Conservation (phyloP, 352 stramenopile species). For the Globisporangium iwayamae region DNA sequence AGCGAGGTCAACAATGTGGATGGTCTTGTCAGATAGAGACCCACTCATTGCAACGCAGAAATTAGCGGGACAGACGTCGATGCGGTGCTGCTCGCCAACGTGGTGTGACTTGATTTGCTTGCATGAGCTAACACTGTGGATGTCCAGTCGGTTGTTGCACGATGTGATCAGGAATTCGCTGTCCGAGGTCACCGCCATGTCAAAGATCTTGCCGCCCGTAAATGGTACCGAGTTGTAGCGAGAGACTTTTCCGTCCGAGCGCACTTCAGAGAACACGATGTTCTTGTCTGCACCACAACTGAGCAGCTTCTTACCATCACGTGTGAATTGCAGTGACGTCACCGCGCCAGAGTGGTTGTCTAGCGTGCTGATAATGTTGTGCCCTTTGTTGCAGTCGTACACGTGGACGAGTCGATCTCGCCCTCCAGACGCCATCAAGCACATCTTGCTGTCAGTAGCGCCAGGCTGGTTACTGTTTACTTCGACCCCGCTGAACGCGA, state of each 20-base stretch:
- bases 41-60: constrained; percentile 79
- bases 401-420: constrained; percentile 82
- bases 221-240: constrained; percentile 53
- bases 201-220: constrained; percentile 68
- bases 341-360: constrained; percentile 79
- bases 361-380: constrained; percentile 44
- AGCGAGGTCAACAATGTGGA: constrained; percentile 83
- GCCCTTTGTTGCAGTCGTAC: constrained; percentile 51
- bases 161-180: constrained; percentile 62
- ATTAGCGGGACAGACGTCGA: constrained; percentile 62
- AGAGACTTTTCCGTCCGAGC: constrained; percentile 29
- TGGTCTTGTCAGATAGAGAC: constrained; percentile 78
- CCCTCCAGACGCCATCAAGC: constrained; percentile 67
- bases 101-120: constrained; percentile 62
- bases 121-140: constrained; percentile 54
- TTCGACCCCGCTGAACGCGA: constrained; percentile 40
- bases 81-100: constrained; percentile 69
- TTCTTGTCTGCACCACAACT: constrained; percentile 70
- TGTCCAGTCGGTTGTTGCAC: constrained; percentile 81
- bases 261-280: constrained; percentile 57
- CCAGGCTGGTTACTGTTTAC: background rate
- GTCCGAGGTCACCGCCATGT: constrained; percentile 68
- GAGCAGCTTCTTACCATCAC: constrained; percentile 60
- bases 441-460: background rate
- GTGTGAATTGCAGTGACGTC: constrained; percentile 60